Conservation (phyloP, 2,329 filamentous ascomycete genomes). For the Epichloe elymi region DNA sequence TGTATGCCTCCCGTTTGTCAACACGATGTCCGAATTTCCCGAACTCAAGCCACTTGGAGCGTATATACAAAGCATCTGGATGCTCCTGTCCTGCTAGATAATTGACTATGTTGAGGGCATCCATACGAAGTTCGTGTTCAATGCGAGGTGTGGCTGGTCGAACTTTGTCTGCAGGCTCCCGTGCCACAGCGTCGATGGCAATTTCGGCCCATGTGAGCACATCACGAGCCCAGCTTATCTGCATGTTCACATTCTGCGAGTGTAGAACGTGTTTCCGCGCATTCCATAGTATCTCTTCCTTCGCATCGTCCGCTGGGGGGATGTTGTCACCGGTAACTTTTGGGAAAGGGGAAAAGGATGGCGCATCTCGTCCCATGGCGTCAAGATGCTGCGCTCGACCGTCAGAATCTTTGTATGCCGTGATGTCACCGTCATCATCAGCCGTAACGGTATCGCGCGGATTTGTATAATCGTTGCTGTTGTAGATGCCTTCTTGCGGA, state of each 20-base stretch:
- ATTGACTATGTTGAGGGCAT: constrained; percentile 82
- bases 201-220: constrained; percentile 81
- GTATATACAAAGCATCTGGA: constrained; percentile 87
- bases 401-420: constrained; percentile 25
- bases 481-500: constrained; percentile 14
- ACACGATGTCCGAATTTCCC: constrained; percentile 83
- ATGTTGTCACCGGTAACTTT: constrained; percentile 78
- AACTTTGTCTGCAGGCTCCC: constrained; percentile 38
- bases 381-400: constrained; percentile 24
- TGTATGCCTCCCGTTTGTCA: constrained; percentile 90
- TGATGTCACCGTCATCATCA: constrained; percentile 24
- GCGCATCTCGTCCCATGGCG: constrained; percentile 40
- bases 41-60: constrained; percentile 95
- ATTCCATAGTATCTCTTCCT: constrained; percentile 78
- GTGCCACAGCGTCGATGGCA: constrained; percentile 60
- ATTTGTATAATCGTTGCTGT: constrained; percentile 1
- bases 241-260: constrained; percentile 90
- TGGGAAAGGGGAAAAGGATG: constrained; percentile 86
- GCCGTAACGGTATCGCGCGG: constrained; percentile 13
- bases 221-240: constrained; percentile 93
- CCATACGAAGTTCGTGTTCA: constrained; percentile 76
- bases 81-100: constrained; percentile 87
- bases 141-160: constrained; percentile 70
- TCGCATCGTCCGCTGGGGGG: constrained; percentile 89
- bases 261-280: constrained; percentile 74